A percentile compares a stretch with the other conserved stretches of the same genome.
Conservation (phyloP, 805 yeast genomes). For the Teunomyces atbi region DNA sequence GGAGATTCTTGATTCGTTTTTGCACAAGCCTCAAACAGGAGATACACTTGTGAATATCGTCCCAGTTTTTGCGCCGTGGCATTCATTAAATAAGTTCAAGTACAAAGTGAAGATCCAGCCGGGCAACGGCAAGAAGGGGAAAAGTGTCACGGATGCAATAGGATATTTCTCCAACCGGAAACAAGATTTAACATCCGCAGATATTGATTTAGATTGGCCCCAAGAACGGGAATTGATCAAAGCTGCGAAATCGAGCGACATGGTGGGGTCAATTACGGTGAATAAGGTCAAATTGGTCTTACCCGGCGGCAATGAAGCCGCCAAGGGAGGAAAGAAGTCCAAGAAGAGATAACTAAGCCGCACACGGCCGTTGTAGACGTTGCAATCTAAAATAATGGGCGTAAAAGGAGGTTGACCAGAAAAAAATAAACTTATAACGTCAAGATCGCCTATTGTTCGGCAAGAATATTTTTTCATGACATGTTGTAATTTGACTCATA, state of each 20-base stretch:
- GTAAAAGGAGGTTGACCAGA: neutral
- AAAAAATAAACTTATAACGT: neutral
- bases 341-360: conserved; percentile 4
- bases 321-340: conserved; percentile 17
- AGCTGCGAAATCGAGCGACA: conserved; percentile 59
- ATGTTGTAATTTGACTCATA: neutral
- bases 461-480: neutral
- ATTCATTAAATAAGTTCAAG: conserved; percentile 66
- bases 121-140: conserved; percentile 81
- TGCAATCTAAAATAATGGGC: neutral
- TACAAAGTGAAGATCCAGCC: conserved; percentile 85
- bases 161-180: conserved; percentile 52
- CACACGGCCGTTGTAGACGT: neutral
- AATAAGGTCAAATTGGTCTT: conserved; percentile 64
- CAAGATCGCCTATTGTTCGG: neutral
- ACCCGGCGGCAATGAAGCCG: conserved; percentile 45
- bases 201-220: conserved; percentile 66
- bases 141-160: conserved; percentile 69
- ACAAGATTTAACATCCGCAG: conserved; percentile 43
- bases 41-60: conserved; percentile 64
- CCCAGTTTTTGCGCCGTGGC: conserved; percentile 94
- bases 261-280: conserved; percentile 66
- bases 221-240: conserved; percentile 59
- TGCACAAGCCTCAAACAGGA: conserved; percentile 42
- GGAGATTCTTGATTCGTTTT: conserved; percentile 45